Evolutionary conservation across 129 eudicot genomes (phyloP).

Genomic region (Centrapalus pauciflorus): DNA sequence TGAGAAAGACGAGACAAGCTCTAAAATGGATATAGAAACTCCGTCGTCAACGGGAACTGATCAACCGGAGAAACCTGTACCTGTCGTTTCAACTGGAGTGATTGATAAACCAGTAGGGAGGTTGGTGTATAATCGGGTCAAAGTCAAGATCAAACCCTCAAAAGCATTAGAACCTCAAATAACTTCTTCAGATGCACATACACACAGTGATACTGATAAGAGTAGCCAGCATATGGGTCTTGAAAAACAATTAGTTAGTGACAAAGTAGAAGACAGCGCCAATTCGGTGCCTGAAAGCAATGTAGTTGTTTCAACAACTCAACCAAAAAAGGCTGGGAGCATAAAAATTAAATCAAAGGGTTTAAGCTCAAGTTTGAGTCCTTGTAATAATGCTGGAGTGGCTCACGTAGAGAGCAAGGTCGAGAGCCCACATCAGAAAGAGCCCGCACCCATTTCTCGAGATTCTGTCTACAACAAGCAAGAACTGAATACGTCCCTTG

Average conservation of each 20-base stretch:
- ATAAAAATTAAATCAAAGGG: conserved; percentile 67
- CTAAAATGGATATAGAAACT: conserved; percentile 47
- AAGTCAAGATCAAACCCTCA: conserved; percentile 68
- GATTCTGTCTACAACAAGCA: conserved; percentile 45
- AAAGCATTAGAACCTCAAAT: conserved; percentile 52
- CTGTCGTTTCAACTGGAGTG: conserved; percentile 28
- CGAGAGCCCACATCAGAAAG: conserved; percentile 45
- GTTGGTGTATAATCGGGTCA: conserved; percentile 76
- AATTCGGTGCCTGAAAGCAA: conserved; percentile 56
- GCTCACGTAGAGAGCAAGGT: conserved; percentile 41
- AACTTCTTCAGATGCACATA: conserved; percentile 52
- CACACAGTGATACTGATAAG: conserved; percentile 66
- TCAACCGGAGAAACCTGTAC: conserved; percentile 47
- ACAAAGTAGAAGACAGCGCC: conserved; percentile 75
- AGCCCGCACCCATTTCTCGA: conserved; percentile 26
- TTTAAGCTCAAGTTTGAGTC: conserved; percentile 56
- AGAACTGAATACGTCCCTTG: conserved; percentile 69
- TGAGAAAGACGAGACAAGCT: conserved; percentile 51
- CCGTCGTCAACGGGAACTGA: conserved; percentile 48
- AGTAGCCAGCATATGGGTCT: conserved; percentile 50
- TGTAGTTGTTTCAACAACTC: conserved; percentile 19
- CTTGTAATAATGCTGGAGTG: conserved; percentile 44
- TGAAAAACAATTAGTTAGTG: conserved; percentile 49
- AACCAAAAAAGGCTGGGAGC: conserved; percentile 51
- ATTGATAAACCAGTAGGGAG: conserved; percentile 40